phyloP scores from a whole-genome alignment of 257 asterid species.

The Orobanche coerulescens region DNA sequence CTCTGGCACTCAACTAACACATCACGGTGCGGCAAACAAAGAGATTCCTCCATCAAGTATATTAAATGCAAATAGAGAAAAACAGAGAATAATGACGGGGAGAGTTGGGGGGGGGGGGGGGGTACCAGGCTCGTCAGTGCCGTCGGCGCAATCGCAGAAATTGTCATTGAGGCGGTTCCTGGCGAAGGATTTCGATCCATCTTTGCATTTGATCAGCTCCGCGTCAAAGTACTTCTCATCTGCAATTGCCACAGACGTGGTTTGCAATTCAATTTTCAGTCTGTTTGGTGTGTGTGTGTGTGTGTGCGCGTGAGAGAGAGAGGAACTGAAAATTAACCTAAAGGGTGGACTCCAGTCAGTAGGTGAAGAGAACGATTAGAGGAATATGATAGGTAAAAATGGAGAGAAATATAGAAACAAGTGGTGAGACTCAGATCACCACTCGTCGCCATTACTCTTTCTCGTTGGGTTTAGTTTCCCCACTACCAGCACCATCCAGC shows the following conservation, averaged over 20 bases:
- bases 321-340: constrained; percentile 36
- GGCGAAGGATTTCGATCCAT: constrained; percentile 67
- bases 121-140: constrained; percentile 90
- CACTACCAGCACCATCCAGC: too few relatives aligned
- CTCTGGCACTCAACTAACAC: background rate
- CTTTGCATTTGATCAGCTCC: constrained; percentile 69
- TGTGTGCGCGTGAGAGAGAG: background rate
- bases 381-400: constrained; percentile 26
- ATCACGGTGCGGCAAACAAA: background rate
- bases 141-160: constrained; percentile 85
- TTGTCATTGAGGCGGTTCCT: constrained; percentile 72
- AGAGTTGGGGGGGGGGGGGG: too few relatives aligned
- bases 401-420: constrained; percentile 25
- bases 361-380: constrained; percentile 26
- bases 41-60: background rate
- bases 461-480: too few relatives aligned
- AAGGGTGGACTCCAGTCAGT: constrained; percentile 65
- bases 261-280: background rate
- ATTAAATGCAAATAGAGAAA: background rate
- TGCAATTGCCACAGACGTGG: constrained; percentile 29
- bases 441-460: constrained; percentile 24
- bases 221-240: constrained; percentile 54
- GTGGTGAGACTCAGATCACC: constrained; percentile 10
- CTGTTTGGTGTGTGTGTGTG: background rate
- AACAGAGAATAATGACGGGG: too few relatives aligned